A percentile compares a stretch with the other conserved stretches of the same genome.
Evolutionary conservation across 257 asterid species (phyloP).

Genomic region (Jasminum sambac): DNA sequence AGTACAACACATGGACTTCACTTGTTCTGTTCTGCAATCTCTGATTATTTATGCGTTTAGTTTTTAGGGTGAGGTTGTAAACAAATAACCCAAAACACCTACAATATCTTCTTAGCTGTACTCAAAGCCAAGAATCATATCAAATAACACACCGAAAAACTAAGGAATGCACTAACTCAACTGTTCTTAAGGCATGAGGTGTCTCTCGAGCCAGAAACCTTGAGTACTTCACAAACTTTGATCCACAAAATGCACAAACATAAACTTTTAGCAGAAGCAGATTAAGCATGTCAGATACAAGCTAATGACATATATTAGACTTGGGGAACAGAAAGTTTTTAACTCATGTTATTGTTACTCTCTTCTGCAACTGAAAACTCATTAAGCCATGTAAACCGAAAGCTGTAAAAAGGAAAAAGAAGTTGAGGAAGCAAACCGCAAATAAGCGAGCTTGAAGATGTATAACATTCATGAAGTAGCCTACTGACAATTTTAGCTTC

Average conservation of each 20-base stretch:
- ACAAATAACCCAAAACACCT: not conserved
- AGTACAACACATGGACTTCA: not conserved
- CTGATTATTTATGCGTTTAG: not conserved
- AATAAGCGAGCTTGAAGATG: not conserved
- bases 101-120: not conserved
- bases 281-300: not conserved
- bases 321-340: not conserved
- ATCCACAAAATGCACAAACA: not conserved
- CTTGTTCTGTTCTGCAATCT: not conserved
- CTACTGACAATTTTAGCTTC: slow-evolving; percentile 2
- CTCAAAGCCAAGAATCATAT: not conserved
- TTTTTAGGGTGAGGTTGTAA: not conserved
- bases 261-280: not conserved
- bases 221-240: not conserved
- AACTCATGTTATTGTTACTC: not conserved
- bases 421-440: slow-evolving; percentile 12
- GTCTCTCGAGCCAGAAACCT: not conserved
- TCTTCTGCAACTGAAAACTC: not conserved
- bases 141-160: not conserved
- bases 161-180: not conserved
- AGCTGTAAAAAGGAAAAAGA: not conserved
- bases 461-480: slow-evolving; percentile 5
- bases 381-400: not conserved
- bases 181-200: not conserved
- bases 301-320: not conserved